Evolutionary conservation across 352 stramenopile species (phyloP).

Genomic region (Thraustochytrium striatum): DNA sequence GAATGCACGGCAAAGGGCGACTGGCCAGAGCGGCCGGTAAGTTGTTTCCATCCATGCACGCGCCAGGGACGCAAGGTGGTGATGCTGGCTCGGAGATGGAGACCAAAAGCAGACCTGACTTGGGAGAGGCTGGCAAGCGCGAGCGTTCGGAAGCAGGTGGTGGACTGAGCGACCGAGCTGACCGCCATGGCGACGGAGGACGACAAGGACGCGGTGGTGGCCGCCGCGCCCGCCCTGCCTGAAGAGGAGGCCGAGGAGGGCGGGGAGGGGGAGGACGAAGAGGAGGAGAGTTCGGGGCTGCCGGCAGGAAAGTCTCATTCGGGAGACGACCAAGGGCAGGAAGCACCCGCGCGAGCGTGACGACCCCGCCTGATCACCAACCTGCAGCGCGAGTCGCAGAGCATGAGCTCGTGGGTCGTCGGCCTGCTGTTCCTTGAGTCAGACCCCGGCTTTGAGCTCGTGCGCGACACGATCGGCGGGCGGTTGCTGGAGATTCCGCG

Average conservation of each 20-base stretch:
- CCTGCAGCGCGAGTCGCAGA: constrained; percentile 26
- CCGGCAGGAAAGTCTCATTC: not conserved
- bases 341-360: constrained; percentile 7
- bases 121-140: not conserved
- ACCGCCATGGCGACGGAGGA: not conserved
- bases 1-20: too few species aligned
- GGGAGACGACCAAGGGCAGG: not conserved
- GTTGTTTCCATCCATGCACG: not conserved
- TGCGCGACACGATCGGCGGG: not conserved
- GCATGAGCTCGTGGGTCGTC: constrained; percentile 1
- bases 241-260: not conserved
- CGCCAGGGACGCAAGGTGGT: not conserved
- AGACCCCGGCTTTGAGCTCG: constrained; percentile 14
- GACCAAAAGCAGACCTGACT: not conserved
- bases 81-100: too few species aligned
- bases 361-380: constrained; percentile 10
- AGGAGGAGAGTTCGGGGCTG: not conserved
- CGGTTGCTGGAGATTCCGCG: constrained; percentile 19
- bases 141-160: not conserved
- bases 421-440: constrained; percentile 29
- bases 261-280: not conserved
- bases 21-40: too few species aligned
- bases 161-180: not conserved
- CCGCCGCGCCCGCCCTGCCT: not conserved
- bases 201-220: not conserved